Percentiles rank a stretch among this genome's conserved stretches.
Evolutionary conservation across 371 early-diverging fungal genomes (phyloP).

Genomic region (Lichtheimia hyalospora): DNA sequence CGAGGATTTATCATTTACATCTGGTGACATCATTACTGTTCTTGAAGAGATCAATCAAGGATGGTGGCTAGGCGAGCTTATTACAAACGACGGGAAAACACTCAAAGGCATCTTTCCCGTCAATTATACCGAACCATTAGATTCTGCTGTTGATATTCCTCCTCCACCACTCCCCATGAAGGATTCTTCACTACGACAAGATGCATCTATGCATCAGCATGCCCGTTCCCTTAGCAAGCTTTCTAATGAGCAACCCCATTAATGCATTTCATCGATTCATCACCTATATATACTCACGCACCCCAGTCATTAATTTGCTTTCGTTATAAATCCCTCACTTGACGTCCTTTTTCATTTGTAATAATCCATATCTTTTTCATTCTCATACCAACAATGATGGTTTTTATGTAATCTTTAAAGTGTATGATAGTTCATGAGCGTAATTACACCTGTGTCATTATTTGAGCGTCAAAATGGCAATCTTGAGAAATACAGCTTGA

Average conservation of each 20-base stretch:
- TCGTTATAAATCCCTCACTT: no score
- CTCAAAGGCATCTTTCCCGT: constrained; percentile 77
- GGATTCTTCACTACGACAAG: constrained; percentile 14
- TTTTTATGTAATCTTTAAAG: no score
- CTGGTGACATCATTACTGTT: constrained; percentile 47
- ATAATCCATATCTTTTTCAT: no score
- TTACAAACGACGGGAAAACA: constrained; percentile 36
- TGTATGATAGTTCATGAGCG: no score
- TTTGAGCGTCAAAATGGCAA: no score
- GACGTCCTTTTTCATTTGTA: no score
- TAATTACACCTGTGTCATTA: no score
- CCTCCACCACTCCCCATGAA: constrained; percentile 3
- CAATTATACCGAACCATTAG: constrained; percentile 65
- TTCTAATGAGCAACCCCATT: not conserved
- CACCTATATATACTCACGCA: not conserved
- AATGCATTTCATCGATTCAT: constrained; percentile 1
- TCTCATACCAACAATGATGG: no score
- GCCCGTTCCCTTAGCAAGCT: not conserved
- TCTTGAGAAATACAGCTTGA: no score
- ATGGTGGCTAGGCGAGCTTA: constrained; percentile 86
- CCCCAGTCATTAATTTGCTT: no score
- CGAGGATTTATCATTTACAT: constrained; percentile 18
- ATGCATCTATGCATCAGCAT: not conserved
- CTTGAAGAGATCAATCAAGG: constrained; percentile 70
- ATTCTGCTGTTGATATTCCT: not conserved